Evolutionary conservation across 2,329 filamentous ascomycete genomes (phyloP), one percentile per base, ranked within the genome.

Genomic region (Ceratocystis colombiana): DNA sequence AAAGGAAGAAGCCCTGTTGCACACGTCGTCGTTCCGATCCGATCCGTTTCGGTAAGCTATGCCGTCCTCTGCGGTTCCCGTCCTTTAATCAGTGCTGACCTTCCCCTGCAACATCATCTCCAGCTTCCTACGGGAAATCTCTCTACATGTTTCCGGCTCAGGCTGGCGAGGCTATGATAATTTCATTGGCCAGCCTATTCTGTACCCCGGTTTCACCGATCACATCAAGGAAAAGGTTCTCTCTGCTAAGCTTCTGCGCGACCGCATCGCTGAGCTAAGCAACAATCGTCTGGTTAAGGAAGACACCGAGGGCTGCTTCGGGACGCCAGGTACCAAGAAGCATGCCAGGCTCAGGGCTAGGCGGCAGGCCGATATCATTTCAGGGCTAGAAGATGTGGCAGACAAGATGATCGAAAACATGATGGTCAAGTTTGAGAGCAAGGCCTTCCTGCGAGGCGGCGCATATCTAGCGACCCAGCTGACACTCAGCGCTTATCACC

Each of bases 351-450:
- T 66, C 8, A 44, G 17, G 15, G 61, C 48, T 5, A 66, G 64
- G 53, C 69, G 68, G 48, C 41, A 50, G 48, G n/a, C 45, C 20
- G 70, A 68, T 7, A 67, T 73, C 41, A 79, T 84, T 74, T 79
- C 80, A 66, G 87, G 87, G 67, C 78, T 99, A 59, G 81, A 85
- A 65, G 86, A 96, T 72, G 87, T 96, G 3, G 88, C 90, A 3
- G 90, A 94, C 69, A 86, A 88, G 70, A 87, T 94, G 82, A 90
- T 91, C 28, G 90, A 96, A 73, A 85, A 88, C 69, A 97, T 99
- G 94, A 96, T 99, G 69, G 97, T 93, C 82, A 99, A 99, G 77
- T 93, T 97, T 82, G 94, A 99, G 76, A 95, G 88, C 79, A 95
- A 92, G 74, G 79, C 84, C 1, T 97, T 97, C 73, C 96, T 99